Conservation (phyloP, 345 rosid species). For the Populus davidiana region DNA sequence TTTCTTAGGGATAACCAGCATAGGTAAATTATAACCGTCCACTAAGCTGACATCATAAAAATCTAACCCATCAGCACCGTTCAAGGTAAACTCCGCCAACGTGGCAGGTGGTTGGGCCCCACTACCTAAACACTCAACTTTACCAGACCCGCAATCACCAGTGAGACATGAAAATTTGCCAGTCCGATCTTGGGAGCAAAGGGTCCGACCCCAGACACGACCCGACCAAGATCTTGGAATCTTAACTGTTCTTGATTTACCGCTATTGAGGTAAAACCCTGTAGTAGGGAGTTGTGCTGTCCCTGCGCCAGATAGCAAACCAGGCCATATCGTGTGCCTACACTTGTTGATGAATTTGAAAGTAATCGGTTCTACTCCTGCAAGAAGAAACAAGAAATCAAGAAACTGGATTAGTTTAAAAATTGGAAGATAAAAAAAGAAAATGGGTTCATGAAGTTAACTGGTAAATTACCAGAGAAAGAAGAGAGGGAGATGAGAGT, state of each 20-base stretch:
- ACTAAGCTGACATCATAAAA: slow-evolving; percentile 81
- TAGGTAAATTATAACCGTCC: slow-evolving; percentile 66
- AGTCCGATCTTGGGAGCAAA: slow-evolving; percentile 47
- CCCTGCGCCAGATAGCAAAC: slow-evolving; percentile 75
- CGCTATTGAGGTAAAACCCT: slow-evolving; percentile 59
- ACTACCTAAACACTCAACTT: slow-evolving; percentile 57
- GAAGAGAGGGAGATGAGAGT: background rate
- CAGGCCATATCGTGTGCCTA: slow-evolving; percentile 79
- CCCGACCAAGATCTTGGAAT: slow-evolving; percentile 80
- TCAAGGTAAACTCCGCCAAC: slow-evolving; percentile 79
- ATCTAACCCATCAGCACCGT: slow-evolving; percentile 69
- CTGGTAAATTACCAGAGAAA: background rate
- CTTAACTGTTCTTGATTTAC: slow-evolving; percentile 51
- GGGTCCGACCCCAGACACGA: slow-evolving; percentile 77
- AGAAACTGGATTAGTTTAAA: background rate
- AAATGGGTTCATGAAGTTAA: background rate
- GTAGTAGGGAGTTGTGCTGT: slow-evolving; percentile 67
- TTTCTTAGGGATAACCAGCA: slow-evolving; percentile 55
- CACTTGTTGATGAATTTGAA: slow-evolving; percentile 76
- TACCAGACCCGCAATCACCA: slow-evolving; percentile 77
- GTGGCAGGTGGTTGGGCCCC: slow-evolving; percentile 89
- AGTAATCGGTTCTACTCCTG: slow-evolving; percentile 47
- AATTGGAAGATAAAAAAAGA: background rate
- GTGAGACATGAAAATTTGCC: slow-evolving; percentile 57
- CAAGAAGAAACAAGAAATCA: background rate